Evolutionary conservation across 2,329 filamentous ascomycete genomes (phyloP), one percentile per base, ranked within the genome.

Genomic region (Hymenoscyphus linearis): DNA sequence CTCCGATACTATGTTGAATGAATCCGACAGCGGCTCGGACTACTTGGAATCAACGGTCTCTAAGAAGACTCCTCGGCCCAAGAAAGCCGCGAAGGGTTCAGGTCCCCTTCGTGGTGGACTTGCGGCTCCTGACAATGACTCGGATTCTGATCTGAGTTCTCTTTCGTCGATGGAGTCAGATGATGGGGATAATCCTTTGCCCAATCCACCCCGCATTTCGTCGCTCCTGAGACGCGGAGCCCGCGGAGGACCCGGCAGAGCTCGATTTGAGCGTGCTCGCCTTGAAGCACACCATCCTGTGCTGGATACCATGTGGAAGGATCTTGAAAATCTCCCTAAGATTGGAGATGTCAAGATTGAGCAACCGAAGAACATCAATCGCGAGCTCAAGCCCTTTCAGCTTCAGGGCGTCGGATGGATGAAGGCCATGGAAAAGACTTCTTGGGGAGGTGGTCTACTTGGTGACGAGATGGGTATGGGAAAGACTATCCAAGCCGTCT

Each of bases 401-500:
- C 85, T 96, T 4, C 89, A 97, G 75, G 95, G 95, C 4, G 80
- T 99, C 44, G 87, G 91, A 57, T 99, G 95, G 95, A 96, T 99
- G 91, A 85, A 83, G 63, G 87, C 83, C 60, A 96, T 98, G 82
- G 95, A 99, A 73, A 80, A 90, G 75, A 89, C 85, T 0, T 77
- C 88, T 44, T 98, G 93, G 83, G 90, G 87, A 71, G 95, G 95
- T 18, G 95, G 95, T 14, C 80, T 99, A 2, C 82, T 99, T 1
- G 95, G 95, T 62, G 95, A 99, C 69, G 95, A 99, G 76, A 99
- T 99, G 95, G 95, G 95, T 6, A 90, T 99, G 77, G 95, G 95
- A 56, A 99, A 99, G 78, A 99, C 95, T 0, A 98, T 99, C 57
- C 95, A 99, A 75, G 93, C 95, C 2, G 95, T 99, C 18, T 97